phyloP scores from a whole-genome alignment of 495 filamentous ascomycete species.

The Tetracladium marchalianum region DNA sequence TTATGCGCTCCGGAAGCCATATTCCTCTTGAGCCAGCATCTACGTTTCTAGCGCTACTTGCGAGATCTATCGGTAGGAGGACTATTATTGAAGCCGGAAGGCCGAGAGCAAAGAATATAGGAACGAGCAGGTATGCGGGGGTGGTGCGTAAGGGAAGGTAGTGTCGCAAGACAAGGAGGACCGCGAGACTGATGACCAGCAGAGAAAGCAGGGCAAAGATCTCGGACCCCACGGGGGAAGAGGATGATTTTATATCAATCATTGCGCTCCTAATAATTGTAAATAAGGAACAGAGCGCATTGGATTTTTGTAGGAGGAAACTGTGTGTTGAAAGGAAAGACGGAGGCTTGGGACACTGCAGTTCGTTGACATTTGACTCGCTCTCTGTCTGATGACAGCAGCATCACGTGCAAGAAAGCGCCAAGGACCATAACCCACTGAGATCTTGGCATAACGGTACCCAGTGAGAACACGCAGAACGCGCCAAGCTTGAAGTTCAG shows the following conservation, averaged over 20 bases:
- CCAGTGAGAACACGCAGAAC: no score
- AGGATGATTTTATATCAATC: conserved; percentile 22
- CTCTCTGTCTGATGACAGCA: no score
- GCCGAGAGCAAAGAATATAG: conserved; percentile 86
- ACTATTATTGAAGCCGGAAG: conserved; percentile 91
- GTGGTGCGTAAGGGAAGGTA: conserved; percentile 87
- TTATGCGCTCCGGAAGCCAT: conserved; percentile 52
- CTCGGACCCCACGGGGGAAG: conserved; percentile 50
- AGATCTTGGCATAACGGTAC: no score
- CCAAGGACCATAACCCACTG: no score
- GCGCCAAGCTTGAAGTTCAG: no score
- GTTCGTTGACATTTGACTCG: no score
- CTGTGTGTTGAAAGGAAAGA: no score
- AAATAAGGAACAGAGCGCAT: no score
- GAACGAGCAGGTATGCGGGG: conserved; percentile 80
- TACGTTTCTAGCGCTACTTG: conserved; percentile 66
- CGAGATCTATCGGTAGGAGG: conserved; percentile 90
- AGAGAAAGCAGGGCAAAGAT: conserved; percentile 66
- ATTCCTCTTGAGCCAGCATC: conserved; percentile 51
- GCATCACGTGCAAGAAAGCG: no score
- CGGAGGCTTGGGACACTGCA: no score
- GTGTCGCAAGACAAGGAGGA: conserved; percentile 74
- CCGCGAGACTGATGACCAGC: conserved; percentile 59
- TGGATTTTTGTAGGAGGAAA: no score
- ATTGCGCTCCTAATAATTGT: conserved; percentile 6